Evolutionary conservation across 176 grass and related monocot genomes (phyloP), one percentile per base, ranked within the genome.

Genomic region (Zea luxurians): DNA sequence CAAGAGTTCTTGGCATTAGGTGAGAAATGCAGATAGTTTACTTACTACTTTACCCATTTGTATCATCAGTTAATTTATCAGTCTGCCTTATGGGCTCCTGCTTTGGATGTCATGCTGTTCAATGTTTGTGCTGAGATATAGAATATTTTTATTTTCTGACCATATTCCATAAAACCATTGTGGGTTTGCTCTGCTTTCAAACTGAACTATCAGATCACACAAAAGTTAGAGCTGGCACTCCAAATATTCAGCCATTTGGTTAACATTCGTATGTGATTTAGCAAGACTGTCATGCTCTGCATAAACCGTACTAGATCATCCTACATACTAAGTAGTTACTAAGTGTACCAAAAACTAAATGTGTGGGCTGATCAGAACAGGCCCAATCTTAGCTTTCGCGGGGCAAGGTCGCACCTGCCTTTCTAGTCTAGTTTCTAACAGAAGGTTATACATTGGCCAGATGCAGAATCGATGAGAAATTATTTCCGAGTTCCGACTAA

Each of bases 1-100:
- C 61, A 98, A 98, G 76, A 82, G 87, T 98, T 74, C 89, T 90
- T 58, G 87, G 85, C 69, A 87, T 98, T 84, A 98, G 91, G 95
- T 98, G 83, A 64, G 45, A 38, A 74, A 58, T 7, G 40, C 36
- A 10, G 16, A 9, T 48, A 12, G 74, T 36, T 45, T 63, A 49
- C 11, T 10, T 13, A 8, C 37, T 27, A 17, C 36, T 54, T 54
- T n/a, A 73, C 72, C 87, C 37, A 76, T 68, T 68, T 79, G 37
- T 83, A 27, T 61, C 52, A 61, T 44, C 11, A 48, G 10, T 75
- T 79, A 8, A 61, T 61, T 87, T 42, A 46, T 8, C 64, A 97
- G 93, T 91, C 70, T 86, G 60, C 71, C 79, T 77, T 93, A 80
- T 93, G 91, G 94, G 94, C 76, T 65, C 90, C 81, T 82, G 86